Base-by-base conservation (phyloP, 371 early-diverging fungal genomes). In the Rhizopus microsporus region DNA sequence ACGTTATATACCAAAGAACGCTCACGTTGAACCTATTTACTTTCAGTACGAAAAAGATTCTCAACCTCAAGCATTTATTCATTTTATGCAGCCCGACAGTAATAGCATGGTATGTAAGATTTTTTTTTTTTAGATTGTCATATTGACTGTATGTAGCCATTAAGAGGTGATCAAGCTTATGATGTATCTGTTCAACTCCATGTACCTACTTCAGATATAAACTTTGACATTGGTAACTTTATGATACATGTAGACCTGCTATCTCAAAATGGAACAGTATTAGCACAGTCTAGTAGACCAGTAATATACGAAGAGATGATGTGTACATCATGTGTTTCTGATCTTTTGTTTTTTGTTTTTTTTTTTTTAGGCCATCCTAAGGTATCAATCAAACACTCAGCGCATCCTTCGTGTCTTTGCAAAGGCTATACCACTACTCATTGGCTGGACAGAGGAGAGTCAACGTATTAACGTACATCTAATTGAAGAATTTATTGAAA, bases 181-280 rank as follows among this genome's bases (percentile, higher is more conserved):
- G 65, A 55, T 48, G 59, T 95, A 7, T 81, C 82, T 3, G 71
- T 96, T 56, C 81, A 84, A 35, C 77, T 96, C 38, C 70, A 80
- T 58, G 91, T 93, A 23, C 95, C 96, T 10, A 86, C 86, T 40
- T 92, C 95, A 4, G 85, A 88, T 33, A 67, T 73, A 46, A 96
- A 96, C 67, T 81, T 88, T 51, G 77, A 81, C 15, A 66, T 93
- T 46, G 94, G 70, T 56, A 92, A 91, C 74, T 93, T 93, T 68
- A 94, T 95, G 94, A 83, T 94, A n/a, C 56, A 71, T 40, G 73
- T 92, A 45, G 81, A 85, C 32, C 68, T 94, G 35, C 70, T 72
- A 40, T 75, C 82, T 43, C 53, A 69, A n/a, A 65, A 75, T 34
- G 87, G 85, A 47, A 62, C 65, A 32, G 65, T 71, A 4, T 63